Percentiles rank a stretch among this genome's conserved stretches.
Evolutionary conservation across 169 alveolate species (phyloP).

Genomic region (Eimeria acervulina): DNA sequence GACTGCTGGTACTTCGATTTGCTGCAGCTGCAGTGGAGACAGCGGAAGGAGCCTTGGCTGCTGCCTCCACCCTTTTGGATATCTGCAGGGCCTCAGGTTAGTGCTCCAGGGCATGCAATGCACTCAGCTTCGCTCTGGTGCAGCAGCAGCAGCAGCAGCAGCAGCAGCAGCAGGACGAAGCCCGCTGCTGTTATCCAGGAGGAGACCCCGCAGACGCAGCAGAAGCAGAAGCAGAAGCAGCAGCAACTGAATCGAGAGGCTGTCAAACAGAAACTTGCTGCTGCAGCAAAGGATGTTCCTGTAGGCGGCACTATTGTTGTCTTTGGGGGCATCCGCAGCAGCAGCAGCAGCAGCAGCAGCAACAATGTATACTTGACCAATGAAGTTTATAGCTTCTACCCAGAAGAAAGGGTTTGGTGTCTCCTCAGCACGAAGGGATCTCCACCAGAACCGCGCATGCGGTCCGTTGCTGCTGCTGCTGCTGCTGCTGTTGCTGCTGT

Average conservation of each 20-base stretch:
- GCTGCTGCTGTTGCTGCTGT: constrained; percentile 60
- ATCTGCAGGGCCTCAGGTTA: constrained; percentile 3
- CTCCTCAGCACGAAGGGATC: constrained; percentile 18
- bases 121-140: constrained; percentile 30
- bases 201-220: background rate
- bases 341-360: constrained; percentile 35
- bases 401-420: constrained; percentile 56
- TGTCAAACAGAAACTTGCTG: background rate
- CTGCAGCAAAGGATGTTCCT: constrained; percentile 23
- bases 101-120: constrained; percentile 38
- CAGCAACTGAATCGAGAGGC: background rate
- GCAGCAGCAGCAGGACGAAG: background rate
- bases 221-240: constrained; percentile 46
- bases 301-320: constrained; percentile 8
- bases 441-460: constrained; percentile 44
- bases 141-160: constrained; percentile 70
- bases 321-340: constrained; percentile 41
- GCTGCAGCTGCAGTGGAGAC: constrained; percentile 31
- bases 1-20: constrained; percentile 10
- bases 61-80: constrained; percentile 64
- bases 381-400: background rate
- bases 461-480: background rate
- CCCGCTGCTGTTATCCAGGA: background rate
- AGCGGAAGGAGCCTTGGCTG: constrained; percentile 32
- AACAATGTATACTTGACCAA: background rate